Conservation (phyloP, 2,329 filamentous ascomycete genomes). For the Botrytis porri region DNA sequence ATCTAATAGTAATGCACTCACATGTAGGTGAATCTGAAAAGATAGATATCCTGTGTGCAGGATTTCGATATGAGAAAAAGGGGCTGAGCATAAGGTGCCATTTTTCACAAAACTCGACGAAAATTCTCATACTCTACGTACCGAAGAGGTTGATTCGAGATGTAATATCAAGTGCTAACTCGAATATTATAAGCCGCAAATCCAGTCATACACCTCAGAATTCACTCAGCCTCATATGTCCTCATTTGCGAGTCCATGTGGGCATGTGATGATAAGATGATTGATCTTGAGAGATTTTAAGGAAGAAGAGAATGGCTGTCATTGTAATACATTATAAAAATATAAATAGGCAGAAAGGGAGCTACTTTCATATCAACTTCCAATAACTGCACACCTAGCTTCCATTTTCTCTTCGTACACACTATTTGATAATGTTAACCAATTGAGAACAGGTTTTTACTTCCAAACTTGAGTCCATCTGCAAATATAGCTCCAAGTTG, state of each 20-base stretch:
- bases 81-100: neutral
- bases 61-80: neutral
- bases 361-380: rapidly evolving
- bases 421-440: neutral
- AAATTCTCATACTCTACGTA: neutral
- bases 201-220: neutral
- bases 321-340: neutral
- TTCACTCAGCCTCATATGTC: neutral
- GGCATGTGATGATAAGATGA: neutral
- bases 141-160: neutral
- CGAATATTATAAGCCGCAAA: neutral
- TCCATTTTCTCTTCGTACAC: neutral
- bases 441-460: neutral
- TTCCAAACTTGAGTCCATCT: rapidly evolving
- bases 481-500: neutral
- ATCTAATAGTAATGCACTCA: neutral
- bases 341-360: neutral
- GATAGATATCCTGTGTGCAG: no score
- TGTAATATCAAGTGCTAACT: neutral
- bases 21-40: neutral
- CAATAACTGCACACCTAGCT: neutral
- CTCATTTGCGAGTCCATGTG: neutral
- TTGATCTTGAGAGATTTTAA: neutral
- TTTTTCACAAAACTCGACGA: neutral
- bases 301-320: neutral